Conservation (phyloP, 257 asterid species). For the Solanum paucissectum region DNA sequence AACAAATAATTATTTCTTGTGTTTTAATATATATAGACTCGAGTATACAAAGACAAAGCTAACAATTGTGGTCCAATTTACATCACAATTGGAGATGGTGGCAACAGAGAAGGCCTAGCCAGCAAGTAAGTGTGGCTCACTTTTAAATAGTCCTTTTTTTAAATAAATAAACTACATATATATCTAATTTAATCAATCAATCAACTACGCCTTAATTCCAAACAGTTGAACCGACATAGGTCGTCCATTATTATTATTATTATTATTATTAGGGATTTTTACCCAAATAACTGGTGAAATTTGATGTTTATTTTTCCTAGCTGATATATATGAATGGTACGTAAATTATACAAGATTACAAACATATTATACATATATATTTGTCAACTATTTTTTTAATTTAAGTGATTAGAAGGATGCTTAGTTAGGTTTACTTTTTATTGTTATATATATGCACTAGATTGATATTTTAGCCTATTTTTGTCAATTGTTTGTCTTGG, state of each 20-base stretch:
- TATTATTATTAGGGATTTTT: not conserved
- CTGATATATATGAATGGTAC: not conserved
- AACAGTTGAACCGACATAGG: not conserved
- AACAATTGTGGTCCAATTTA: conserved; percentile 53
- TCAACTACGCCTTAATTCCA: not conserved
- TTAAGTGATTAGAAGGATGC: not conserved
- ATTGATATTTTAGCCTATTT: not conserved
- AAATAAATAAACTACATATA: no score
- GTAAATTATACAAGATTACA: not conserved
- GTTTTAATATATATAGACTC: conserved; percentile 15
- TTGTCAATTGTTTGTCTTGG: not conserved
- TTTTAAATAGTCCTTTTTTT: not conserved
- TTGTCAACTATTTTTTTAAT: not conserved
- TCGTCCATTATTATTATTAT: not conserved
- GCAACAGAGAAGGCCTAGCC: conserved; percentile 87
- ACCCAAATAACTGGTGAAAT: not conserved
- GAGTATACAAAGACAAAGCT: conserved; percentile 45
- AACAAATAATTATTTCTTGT: not conserved
- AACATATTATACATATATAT: not conserved
- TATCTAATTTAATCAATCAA: not conserved
- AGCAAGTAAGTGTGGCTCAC: conserved; percentile 15
- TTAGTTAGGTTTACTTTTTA: not conserved
- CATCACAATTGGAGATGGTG: conserved; percentile 75
- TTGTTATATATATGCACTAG: not conserved
- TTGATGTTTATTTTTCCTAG: not conserved